Percentiles rank a stretch among this genome's conserved stretches.
Conservation (phyloP, 2,329 filamentous ascomycete genomes). For the Anisogramma anomala region DNA sequence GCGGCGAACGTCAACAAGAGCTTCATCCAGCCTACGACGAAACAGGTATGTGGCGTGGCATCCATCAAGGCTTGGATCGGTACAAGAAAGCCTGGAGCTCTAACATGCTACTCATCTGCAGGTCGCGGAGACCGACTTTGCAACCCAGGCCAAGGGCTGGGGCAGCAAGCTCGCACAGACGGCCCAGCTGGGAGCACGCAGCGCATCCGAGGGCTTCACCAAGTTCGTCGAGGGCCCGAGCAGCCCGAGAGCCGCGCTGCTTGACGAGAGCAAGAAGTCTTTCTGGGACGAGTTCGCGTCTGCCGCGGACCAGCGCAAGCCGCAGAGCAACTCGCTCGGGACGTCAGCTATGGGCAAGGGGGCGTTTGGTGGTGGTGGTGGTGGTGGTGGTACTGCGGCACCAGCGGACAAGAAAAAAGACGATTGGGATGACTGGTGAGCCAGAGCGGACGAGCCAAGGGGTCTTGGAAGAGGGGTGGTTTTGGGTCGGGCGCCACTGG, state of each 20-base stretch:
- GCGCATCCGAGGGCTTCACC: constrained; percentile 67
- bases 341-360: constrained; percentile 50
- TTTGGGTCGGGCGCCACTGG: too few species aligned
- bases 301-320: constrained; percentile 44
- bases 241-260: constrained; percentile 22
- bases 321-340: constrained; percentile 39
- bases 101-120: constrained; percentile 24
- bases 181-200: constrained; percentile 58
- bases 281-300: constrained; percentile 90
- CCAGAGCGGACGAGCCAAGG: too few species aligned
- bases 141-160: constrained; percentile 50
- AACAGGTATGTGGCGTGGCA: constrained; percentile 50
- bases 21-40: constrained; percentile 86
- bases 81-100: background rate
- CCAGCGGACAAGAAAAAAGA: constrained; percentile 35
- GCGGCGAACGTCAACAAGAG: constrained; percentile 85
- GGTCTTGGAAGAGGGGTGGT: too few species aligned
- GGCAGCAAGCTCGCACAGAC: constrained; percentile 56
- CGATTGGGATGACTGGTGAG: constrained; percentile 55
- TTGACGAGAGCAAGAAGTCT: constrained; percentile 59
- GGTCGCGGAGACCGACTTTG: constrained; percentile 71
- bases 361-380: constrained; percentile 21
- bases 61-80: background rate
- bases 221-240: constrained; percentile 73
- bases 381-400: constrained; percentile 20